Base-by-base conservation (phyloP, 768 basidiomycete species). In the Pilatotrama ljubarskyi region DNA sequence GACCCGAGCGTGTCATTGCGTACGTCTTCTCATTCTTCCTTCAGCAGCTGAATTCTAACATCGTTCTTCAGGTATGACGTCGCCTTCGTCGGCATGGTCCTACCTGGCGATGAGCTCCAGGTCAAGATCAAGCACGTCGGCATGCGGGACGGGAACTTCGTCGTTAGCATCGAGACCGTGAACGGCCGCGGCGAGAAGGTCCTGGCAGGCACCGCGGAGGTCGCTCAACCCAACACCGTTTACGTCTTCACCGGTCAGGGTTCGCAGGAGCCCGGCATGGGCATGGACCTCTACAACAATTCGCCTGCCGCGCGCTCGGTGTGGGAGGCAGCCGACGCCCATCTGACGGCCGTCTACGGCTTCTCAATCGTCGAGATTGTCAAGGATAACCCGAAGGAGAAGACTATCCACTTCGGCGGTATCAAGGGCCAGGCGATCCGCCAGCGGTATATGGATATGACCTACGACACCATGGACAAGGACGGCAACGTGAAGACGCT, bases 361-460 rank as follows among this genome's bases (percentile, higher is more conserved):
- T 99, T 99, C 80, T 98, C 96, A 5, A 98, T 99, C 72, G 80
- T 98, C 69, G 95, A 99, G 73, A 97, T 99, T 66, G 96, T 99
- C 75, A 96, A 95, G 78, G 90, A 95, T 73, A 98, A 98, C 73
- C 95, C 96, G 18, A 97, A 95, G 81, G 87, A 91, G 75, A 94
- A 98, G 80, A 99, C 95, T 0, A 89, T 99, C 66, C 96, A 99
- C 75, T 99, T 99, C 66, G 97, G 97, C 80, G 97, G 97, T 72
- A 92, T 98, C 75, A 98, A 98, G 77, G 97, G 97, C 40, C 96
- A 98, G 72, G 95, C 88, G 2, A 98, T 98, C 64, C 91, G 97
- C 26, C 91, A 95, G 68, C 87, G 97, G n/a, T 99, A 99, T 77
- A 98, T 98, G 93, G 95, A 95, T 66, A 97, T 99, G 91, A 90